Evolutionary conservation across 192 early-diverging fungal genomes (phyloP).

Genomic region (Coemansia sp.): DNA sequence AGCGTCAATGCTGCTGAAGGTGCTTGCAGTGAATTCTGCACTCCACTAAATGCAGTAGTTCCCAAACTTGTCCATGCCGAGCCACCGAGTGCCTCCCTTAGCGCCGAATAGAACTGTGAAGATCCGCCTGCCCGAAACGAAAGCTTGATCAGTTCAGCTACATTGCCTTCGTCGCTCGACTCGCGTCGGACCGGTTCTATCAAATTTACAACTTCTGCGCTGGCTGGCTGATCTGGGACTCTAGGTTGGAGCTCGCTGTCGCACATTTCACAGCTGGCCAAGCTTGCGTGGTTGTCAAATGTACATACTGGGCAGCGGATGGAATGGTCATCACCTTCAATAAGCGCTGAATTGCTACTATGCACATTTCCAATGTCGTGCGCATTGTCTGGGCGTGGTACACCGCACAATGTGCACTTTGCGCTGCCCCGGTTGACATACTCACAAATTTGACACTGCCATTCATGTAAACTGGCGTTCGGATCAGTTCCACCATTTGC

Average conservation of each 20-base stretch:
- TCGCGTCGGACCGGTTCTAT: not conserved
- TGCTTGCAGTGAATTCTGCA: not conserved
- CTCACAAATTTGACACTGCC: slow-evolving; percentile 51
- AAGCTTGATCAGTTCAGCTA: slow-evolving; percentile 58
- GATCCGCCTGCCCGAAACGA: slow-evolving; percentile 79
- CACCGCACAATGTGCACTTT: slow-evolving; percentile 50
- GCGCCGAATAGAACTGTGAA: slow-evolving; percentile 58
- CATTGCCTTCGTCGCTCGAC: slow-evolving; percentile 9
- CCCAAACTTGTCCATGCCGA: slow-evolving; percentile 58
- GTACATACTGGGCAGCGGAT: slow-evolving; percentile 77
- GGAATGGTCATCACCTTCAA: slow-evolving; percentile 7
- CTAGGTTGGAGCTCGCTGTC: slow-evolving; percentile 58
- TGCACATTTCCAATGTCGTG: slow-evolving; percentile 1
- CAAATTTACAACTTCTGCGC: not conserved
- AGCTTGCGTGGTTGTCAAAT: slow-evolving; percentile 82
- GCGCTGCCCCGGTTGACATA: slow-evolving; percentile 30
- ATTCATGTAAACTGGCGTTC: slow-evolving; percentile 6
- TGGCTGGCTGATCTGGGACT: slow-evolving; percentile 1
- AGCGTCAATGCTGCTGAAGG: not conserved
- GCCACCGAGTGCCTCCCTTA: slow-evolving; percentile 62
- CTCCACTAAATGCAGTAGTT: not conserved
- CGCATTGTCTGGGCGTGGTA: slow-evolving; percentile 22
- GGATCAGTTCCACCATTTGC: not conserved
- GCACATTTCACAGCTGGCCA: slow-evolving; percentile 85
- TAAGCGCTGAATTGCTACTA: not conserved